These are phyloP conservation scores for Pyrenochaeta sp. DNA, from an alignment of 2,329 filamentous ascomycete genomes.

Conservation along the genomic window DNA sequence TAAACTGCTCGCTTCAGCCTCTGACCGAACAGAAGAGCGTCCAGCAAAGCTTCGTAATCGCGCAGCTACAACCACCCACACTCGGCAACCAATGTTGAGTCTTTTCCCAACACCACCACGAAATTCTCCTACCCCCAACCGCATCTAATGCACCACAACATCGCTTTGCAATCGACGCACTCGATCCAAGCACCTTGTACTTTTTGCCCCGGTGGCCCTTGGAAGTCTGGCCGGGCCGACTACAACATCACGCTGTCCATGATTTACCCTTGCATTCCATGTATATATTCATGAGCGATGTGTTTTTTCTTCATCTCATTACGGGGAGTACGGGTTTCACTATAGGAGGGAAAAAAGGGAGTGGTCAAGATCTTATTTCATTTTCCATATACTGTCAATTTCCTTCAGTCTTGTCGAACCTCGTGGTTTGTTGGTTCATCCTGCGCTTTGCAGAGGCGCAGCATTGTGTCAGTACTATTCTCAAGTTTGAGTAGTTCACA, in stretches of 20 bases:
- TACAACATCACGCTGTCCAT: slow-evolving; percentile 13
- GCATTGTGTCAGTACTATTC: neutral
- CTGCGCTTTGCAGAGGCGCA: slow-evolving; percentile 7
- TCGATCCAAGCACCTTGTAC: neutral
- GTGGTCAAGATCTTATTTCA: too few relatives aligned
- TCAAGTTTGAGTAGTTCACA: neutral
- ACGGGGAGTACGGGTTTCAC: neutral
- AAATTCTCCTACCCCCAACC: slow-evolving; percentile 13
- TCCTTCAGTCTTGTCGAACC: too few relatives aligned
- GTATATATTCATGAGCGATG: slow-evolving; percentile 27
- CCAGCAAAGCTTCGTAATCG: slow-evolving; percentile 26
- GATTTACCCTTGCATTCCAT: slow-evolving; percentile 14
- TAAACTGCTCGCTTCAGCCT: slow-evolving; percentile 32
- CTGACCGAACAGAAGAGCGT: slow-evolving; percentile 8
- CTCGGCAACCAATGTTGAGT: slow-evolving; percentile 35
- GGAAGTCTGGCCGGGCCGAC: slow-evolving; percentile 17
- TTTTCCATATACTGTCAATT: slow-evolving; percentile 3
- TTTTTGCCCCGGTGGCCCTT: slow-evolving; percentile 10
- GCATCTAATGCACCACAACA: slow-evolving; percentile 4
- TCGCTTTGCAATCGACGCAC: neutral
- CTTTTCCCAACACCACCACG: slow-evolving; percentile 45
- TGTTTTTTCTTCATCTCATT: slow-evolving; percentile 7
- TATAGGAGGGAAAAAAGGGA: slow-evolving; percentile 5
- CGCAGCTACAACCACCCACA: slow-evolving; percentile 36
- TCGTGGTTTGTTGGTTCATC: too few relatives aligned